A percentile compares a stretch with the other conserved stretches of the same genome.
Evolutionary conservation across 768 basidiomycete species (phyloP).

Genomic region (Rhizopogon roseolus): DNA sequence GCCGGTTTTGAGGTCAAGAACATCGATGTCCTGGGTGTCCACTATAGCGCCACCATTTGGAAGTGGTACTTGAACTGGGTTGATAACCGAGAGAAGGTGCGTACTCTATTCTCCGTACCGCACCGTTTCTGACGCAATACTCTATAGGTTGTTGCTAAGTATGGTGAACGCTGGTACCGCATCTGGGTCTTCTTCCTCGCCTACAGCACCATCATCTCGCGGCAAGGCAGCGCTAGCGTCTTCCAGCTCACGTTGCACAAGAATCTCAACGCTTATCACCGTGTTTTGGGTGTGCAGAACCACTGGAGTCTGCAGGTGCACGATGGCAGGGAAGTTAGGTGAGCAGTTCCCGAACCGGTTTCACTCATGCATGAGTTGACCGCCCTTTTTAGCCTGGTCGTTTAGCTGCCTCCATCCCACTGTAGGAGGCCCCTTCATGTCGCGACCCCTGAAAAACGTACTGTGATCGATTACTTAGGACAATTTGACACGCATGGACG

Average conservation of each 20-base stretch:
- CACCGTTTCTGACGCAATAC: not conserved
- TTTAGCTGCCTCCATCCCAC: too few species aligned
- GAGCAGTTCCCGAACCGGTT: not conserved
- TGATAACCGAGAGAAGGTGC: conserved; percentile 80
- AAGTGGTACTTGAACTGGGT: conserved; percentile 99
- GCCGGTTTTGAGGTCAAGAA: conserved; percentile 98
- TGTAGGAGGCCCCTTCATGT: too few species aligned
- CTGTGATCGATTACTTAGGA: too few species aligned
- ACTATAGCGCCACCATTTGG: conserved; percentile 88
- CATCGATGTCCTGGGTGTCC: conserved; percentile 94
- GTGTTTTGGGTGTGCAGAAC: conserved; percentile 77
- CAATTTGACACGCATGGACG: not conserved
- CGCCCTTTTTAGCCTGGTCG: not conserved
- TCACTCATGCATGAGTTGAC: not conserved
- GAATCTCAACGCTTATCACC: conserved; percentile 94
- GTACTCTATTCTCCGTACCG: not conserved
- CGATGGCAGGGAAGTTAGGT: conserved; percentile 15
- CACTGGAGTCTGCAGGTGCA: conserved; percentile 76
- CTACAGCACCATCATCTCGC: conserved; percentile 77
- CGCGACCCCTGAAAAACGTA: too few species aligned
- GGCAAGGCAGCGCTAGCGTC: conserved; percentile 86
- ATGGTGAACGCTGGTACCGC: conserved; percentile 61
- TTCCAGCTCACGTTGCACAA: conserved; percentile 99
- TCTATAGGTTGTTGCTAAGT: conserved; percentile 13
- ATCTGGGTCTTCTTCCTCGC: conserved; percentile 98